phyloP scores from a whole-genome alignment of 2,329 filamentous ascomycete species.

The Sclerotinia borealis region DNA sequence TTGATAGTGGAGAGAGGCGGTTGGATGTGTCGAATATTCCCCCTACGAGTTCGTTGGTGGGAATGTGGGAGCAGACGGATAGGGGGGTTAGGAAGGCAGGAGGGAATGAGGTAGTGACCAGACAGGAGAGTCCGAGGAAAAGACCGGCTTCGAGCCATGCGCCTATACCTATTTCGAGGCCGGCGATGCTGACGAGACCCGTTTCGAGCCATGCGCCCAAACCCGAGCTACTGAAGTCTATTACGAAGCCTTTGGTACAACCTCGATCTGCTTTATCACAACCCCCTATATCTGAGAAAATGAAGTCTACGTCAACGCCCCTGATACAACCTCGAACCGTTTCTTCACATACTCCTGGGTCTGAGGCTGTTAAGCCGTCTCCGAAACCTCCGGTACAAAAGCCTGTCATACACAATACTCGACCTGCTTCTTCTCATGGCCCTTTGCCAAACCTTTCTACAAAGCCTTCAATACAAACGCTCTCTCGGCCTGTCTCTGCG shows the following conservation, averaged over 20 bases:
- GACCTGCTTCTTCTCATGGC: neutral
- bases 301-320: neutral
- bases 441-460: neutral
- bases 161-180: neutral
- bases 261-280: neutral
- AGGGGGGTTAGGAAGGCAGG: slow-evolving; percentile 8
- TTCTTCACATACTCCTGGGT: neutral
- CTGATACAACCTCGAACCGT: neutral
- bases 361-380: neutral
- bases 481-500: neutral
- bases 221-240: slow-evolving; percentile 2
- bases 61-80: slow-evolving; percentile 57
- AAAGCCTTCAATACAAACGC: neutral
- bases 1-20: slow-evolving; percentile 2
- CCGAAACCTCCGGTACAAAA: neutral
- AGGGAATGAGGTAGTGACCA: neutral
- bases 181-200: slow-evolving; percentile 2
- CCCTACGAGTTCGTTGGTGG: slow-evolving; percentile 59
- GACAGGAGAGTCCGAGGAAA: slow-evolving; percentile 11
- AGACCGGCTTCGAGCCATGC: slow-evolving; percentile 13
- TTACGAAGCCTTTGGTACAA: neutral
- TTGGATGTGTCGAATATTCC: slow-evolving; percentile 41
- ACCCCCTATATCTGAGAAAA: neutral
- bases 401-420: neutral
- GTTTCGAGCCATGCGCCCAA: slow-evolving; percentile 17